Evolutionary conservation across 192 early-diverging fungal genomes (phyloP).

Genomic region (Pilaira anomala): DNA sequence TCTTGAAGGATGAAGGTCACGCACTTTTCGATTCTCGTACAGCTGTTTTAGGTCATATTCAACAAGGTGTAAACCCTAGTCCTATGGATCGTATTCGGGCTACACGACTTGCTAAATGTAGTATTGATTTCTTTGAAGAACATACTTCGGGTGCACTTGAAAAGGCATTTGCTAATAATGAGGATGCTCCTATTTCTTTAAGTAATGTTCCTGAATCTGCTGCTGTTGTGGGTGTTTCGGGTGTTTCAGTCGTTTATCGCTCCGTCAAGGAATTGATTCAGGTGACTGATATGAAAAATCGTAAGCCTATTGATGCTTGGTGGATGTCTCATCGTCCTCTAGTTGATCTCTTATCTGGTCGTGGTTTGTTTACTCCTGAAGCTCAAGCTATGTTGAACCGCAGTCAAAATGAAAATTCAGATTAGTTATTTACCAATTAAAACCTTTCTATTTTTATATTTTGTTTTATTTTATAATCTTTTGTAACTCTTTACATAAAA

Average conservation of each 20-base stretch:
- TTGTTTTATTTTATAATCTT: too few species aligned
- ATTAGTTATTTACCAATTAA: too few species aligned
- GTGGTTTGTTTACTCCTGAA: slow-evolving; percentile 37
- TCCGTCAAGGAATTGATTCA: slow-evolving; percentile 60
- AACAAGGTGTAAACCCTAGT: slow-evolving; percentile 90
- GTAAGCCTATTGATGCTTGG: slow-evolving; percentile 63
- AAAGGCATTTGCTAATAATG: slow-evolving; percentile 34
- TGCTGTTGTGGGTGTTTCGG: slow-evolving; percentile 79
- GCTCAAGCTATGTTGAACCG: slow-evolving; percentile 5
- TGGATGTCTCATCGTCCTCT: slow-evolving; percentile 64
- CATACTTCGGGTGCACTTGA: slow-evolving; percentile 47
- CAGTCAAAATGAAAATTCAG: too few species aligned
- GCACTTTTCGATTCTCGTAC: slow-evolving; percentile 90
- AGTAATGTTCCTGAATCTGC: slow-evolving; percentile 59
- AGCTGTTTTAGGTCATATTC: slow-evolving; percentile 89
- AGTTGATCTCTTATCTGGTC: slow-evolving; percentile 60
- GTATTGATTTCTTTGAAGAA: slow-evolving; percentile 80
- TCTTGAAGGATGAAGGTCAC: slow-evolving; percentile 81
- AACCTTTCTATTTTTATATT: too few species aligned
- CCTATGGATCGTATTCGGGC: slow-evolving; percentile 92
- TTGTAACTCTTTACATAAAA: too few species aligned
- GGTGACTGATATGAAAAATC: slow-evolving; percentile 78
- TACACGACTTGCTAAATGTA: slow-evolving; percentile 77
- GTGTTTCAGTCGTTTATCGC: slow-evolving; percentile 71
- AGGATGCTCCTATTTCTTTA: slow-evolving; percentile 52